Evolutionary conservation across 352 stramenopile species (phyloP).

Genomic region (Saprolegnia diclina): DNA sequence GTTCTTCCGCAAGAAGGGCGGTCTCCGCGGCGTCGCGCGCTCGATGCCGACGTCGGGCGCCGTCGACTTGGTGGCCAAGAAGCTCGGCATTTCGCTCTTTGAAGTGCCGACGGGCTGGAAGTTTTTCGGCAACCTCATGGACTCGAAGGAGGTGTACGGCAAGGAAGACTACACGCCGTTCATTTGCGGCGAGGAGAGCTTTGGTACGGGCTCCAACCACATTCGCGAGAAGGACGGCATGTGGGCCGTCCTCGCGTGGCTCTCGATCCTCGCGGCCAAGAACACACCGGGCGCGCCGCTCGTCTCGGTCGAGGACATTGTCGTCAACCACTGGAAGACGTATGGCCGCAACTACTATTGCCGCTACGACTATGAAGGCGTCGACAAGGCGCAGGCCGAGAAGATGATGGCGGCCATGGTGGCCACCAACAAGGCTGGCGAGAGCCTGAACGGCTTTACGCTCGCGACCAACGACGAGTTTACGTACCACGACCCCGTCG

Average conservation of each 20-base stretch:
- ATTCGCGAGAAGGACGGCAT: constrained; percentile 99
- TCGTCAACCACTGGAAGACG: constrained; percentile 93
- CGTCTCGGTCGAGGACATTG: constrained; percentile 94
- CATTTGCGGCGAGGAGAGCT: constrained; percentile 98
- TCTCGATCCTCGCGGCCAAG: constrained; percentile 95
- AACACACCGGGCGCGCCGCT: constrained; percentile 83
- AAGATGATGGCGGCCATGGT: constrained; percentile 73
- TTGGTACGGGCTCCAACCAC: constrained; percentile 98
- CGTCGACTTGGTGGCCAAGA: constrained; percentile 95
- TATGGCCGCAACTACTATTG: constrained; percentile 99
- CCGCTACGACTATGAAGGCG: constrained; percentile 98
- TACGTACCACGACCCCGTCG: constrained; percentile 97
- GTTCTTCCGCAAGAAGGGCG: constrained; percentile 92
- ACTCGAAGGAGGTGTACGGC: constrained; percentile 93
- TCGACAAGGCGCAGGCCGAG: constrained; percentile 81
- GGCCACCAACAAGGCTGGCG: constrained; percentile 54
- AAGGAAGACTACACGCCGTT: constrained; percentile 98
- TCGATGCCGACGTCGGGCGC: constrained; percentile 98
- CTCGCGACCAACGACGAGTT: constrained; percentile 94
- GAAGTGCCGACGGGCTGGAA: constrained; percentile 99
- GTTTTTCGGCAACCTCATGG: constrained; percentile 99
- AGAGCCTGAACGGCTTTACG: constrained; percentile 73
- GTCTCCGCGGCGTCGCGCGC: constrained; percentile 91
- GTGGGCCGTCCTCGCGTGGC: constrained; percentile 97
- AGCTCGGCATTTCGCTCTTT: constrained; percentile 93